These are phyloP conservation scores for Monilinia polystroma DNA, from an alignment of 2,329 filamentous ascomycete species.

Conservation along the genomic window DNA sequence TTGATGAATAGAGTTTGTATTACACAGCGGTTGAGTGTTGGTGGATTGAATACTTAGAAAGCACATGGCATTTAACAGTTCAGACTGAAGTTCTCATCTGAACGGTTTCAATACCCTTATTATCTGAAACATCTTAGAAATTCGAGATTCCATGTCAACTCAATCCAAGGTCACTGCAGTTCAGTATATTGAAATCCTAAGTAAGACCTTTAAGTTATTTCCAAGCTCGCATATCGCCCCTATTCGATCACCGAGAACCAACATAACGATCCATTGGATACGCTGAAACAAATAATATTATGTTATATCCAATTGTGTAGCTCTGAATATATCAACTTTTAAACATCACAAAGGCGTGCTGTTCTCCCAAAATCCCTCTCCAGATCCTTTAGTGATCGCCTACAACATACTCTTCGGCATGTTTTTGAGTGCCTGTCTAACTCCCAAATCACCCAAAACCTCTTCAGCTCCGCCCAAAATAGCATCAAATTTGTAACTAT, in stretches of 20 bases:
- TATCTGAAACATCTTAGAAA: neutral
- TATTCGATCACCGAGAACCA: neutral
- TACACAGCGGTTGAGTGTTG: neutral
- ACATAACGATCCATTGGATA: neutral
- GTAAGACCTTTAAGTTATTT: neutral
- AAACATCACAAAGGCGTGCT: neutral
- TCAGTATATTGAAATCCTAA: neutral
- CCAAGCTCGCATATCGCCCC: neutral
- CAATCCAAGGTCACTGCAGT: neutral
- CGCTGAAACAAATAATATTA: neutral
- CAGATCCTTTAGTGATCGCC: neutral
- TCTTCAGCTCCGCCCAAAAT: conserved; percentile 81
- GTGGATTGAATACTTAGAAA: neutral
- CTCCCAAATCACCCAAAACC: conserved; percentile 76
- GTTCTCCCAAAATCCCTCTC: neutral
- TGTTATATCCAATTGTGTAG: too few relatives aligned
- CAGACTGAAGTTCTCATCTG: neutral
- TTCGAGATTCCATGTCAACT: too few relatives aligned
- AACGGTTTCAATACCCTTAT: too few relatives aligned
- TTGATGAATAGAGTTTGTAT: neutral
- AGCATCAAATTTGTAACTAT: conserved; percentile 65
- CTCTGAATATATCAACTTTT: neutral
- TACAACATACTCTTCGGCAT: conserved; percentile 85
- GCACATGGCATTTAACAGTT: neutral
- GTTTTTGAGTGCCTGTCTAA: conserved; percentile 77